These are phyloP conservation scores for Alternaria infectoria DNA, from an alignment of 2,329 filamentous ascomycete genomes.

Conservation along the genomic window DNA sequence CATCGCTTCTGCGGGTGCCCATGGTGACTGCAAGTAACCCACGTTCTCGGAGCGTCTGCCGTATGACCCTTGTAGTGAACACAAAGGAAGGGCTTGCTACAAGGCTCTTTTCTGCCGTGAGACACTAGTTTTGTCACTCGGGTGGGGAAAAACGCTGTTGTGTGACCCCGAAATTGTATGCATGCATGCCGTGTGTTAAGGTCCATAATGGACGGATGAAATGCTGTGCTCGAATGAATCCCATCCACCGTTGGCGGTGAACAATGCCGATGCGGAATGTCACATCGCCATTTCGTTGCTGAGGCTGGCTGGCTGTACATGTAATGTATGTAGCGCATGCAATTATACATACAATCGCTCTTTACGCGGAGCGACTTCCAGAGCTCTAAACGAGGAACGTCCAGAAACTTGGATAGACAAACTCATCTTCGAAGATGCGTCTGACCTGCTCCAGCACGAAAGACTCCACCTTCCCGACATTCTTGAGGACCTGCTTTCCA, in stretches of 20 bases:
- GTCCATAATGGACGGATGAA: slow-evolving; percentile 22
- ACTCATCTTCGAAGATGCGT: slow-evolving; percentile 97
- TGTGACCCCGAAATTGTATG: slow-evolving; percentile 36
- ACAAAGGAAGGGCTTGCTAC: slow-evolving; percentile 25
- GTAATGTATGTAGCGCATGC: neutral
- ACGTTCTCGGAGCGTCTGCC: slow-evolving; percentile 32
- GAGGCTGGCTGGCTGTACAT: neutral
- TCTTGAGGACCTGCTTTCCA: slow-evolving; percentile 94
- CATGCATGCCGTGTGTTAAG: slow-evolving; percentile 38
- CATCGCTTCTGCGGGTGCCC: slow-evolving; percentile 35
- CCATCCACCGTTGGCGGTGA: slow-evolving; percentile 4
- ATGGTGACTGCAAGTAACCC: slow-evolving; percentile 32
- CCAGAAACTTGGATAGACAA: slow-evolving; percentile 98
- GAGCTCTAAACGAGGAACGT: slow-evolving; percentile 80
- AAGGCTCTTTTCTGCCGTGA: slow-evolving; percentile 30
- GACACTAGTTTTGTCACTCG: slow-evolving; percentile 38
- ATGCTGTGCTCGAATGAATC: slow-evolving; percentile 5
- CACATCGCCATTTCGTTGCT: neutral
- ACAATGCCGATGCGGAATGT: slow-evolving; percentile 3
- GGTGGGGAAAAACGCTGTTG: slow-evolving; percentile 28
- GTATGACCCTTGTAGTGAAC: slow-evolving; percentile 26
- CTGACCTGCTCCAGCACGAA: slow-evolving; percentile 97
- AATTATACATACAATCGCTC: neutral
- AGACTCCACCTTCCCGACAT: slow-evolving; percentile 97
- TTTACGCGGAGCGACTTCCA: neutral